Evolutionary conservation across 2,329 filamentous ascomycete species (phyloP), one percentile per base, ranked within the genome.

Genomic region (Orbilia oligospora): DNA sequence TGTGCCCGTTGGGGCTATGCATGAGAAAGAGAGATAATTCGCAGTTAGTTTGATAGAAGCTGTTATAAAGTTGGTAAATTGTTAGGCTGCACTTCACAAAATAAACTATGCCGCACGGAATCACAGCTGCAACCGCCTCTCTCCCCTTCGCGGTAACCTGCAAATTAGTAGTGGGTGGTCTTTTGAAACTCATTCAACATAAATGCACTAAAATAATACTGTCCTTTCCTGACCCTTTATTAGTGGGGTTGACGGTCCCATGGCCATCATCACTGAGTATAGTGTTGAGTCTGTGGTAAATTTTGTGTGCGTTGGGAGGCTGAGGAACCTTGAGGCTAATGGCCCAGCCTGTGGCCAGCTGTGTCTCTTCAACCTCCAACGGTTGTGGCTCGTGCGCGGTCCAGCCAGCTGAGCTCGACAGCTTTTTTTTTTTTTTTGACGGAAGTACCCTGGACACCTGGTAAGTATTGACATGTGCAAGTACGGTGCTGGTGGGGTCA

Each of bases 381-480:
- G 30, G 24, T 27, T 55, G 69, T 65, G 69, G 69, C 69, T 64
- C 36, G 49, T 46, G 56, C 68, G 6, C n/a, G 44, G n/a, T 18
- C 30, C 16, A n/a, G 18, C 18, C 8, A 20, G 46, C 44, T 46
- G 44, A 20, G n/a, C 44, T 4, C 41, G 41, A n/a, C n/a, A n/a
- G n/a, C n/a, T n/a, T n/a, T n/a, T n/a, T n/a, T n/a, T n/a, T n/a
- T n/a, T n/a, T 72, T 65, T 55, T 58, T 24, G 58, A 61, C 53
- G n/a, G 70, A 67, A 49, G 48, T 41, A 38, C 63, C 27, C 6
- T 67, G 61, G 12, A n/a, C 48, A 33, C n/a, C n/a, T 20, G 5
- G 44, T 46, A 18, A 1, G 44, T 20, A 41, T 16, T 51, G 48
- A 8, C 20, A 51, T 14, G 48, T 27, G 22, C 48, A 27, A 27